Base-by-base conservation (phyloP, 306 rosid species). In the Pyrus betulifolia region DNA sequence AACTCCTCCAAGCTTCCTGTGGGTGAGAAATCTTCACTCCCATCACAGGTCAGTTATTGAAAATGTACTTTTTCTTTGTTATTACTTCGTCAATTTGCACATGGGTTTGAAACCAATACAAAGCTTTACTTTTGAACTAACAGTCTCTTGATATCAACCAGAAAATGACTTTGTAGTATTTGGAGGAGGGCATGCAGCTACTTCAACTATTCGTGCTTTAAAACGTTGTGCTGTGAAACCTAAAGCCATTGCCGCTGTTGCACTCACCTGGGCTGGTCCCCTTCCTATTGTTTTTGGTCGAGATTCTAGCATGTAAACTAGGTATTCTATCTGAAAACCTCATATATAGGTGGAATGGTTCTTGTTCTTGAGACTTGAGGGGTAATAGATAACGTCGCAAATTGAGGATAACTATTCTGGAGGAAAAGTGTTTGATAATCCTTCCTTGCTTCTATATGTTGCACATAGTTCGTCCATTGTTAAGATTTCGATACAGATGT, bases 261-360 rank as follows among this genome's bases (percentile, higher is more conserved):
- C 97, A 78, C 96, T 97, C 46, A 94, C 97, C 49, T 94, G 98
- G 97, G 90, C 96, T 60, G 98, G 97, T 57, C 98, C 98, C 74
- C 98, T 94, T 83, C 97, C 96, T 65, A 92, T 94, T 46, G 98
- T 94, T 69, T 94, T 94, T 70, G 97, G 97, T 67, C 89, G 97
- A 84, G 97, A 92, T 80, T 94, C 97, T 46, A 88, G 79, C 93
- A 94, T 92, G 98, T 92, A 92, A 78, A 81, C 95, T 60, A 89
- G 97, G 98, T 94, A 92, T 23, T 11, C 45, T 30, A 52, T 76
- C 73, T 52, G 49, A 59, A 64, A 49, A 44, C 76, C 74, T 28
- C 52, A 40, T 38, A 67, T 76, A 52, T 57, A 69, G 38, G 9
- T n/a, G 19, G 49, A 23, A n/a, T 60, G 42, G 42, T 79, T 18